A percentile compares a stretch with the other conserved stretches of the same genome.
phyloP scores from a whole-genome alignment of 768 basidiomycete genomes.

The Tricholoma sp. region DNA sequence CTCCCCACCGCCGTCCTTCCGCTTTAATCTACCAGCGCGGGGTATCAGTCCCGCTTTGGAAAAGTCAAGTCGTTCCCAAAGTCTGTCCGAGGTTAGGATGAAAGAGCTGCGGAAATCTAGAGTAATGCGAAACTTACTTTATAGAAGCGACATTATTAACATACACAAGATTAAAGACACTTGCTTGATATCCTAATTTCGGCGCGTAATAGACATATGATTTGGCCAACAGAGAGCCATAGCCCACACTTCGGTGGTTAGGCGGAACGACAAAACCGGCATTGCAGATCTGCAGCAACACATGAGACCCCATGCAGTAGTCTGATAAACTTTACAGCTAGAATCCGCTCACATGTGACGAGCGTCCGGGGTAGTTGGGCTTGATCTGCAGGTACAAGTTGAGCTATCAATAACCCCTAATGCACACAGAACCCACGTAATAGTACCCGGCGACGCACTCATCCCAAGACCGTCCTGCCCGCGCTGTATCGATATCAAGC shows the following conservation, averaged over 20 bases:
- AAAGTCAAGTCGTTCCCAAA: conserved; percentile 87
- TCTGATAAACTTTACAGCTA: not conserved
- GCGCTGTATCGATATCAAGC: conserved; percentile 37
- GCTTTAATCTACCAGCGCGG: conserved; percentile 65
- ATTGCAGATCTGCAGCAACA: conserved; percentile 65
- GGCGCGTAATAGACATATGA: conserved; percentile 84
- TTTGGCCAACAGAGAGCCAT: conserved; percentile 67
- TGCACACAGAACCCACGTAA: conserved; percentile 51
- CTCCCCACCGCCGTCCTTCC: conserved; percentile 65
- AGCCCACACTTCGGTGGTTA: conserved; percentile 53
- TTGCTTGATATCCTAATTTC: conserved; percentile 65
- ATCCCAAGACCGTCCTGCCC: conserved; percentile 53
- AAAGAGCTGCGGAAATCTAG: not conserved
- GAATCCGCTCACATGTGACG: conserved; percentile 71
- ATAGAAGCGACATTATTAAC: conserved; percentile 75
- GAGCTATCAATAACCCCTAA: not conserved
- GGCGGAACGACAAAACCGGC: conserved; percentile 82
- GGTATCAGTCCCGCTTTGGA: conserved; percentile 73
- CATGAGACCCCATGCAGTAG: not conserved
- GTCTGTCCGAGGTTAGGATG: conserved; percentile 22
- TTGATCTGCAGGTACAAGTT: conserved; percentile 46
- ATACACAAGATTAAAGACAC: conserved; percentile 91
- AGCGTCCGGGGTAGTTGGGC: conserved; percentile 87
- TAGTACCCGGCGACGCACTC: conserved; percentile 72
- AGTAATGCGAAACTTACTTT: conserved; percentile 34